Evolutionary conservation across 495 filamentous ascomycete genomes (phyloP), one percentile per base, ranked within the genome.

Genomic region (Lepidopterella palustris): DNA sequence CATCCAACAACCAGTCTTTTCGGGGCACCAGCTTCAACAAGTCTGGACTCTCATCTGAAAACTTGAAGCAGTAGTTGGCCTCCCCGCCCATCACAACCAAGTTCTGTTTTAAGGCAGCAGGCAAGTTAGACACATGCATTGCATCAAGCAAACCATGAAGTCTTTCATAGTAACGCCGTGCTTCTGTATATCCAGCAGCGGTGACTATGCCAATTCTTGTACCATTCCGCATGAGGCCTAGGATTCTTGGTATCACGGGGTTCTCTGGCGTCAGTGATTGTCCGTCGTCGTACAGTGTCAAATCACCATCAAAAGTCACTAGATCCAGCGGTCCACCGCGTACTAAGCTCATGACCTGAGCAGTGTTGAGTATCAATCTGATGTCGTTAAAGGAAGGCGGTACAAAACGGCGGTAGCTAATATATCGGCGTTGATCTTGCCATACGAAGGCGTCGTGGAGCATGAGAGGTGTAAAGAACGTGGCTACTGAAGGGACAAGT

Each of bases 341-440:
- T 5, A 88, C 84, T 1, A 97, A 79, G 51, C 88, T 87, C 80
- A 96, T 86, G 24, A 96, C 76, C 74, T 98, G 95, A 50, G 93
- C 91, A 26, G 93, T 91, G 75, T 97, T 98, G 62, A 98, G 81
- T 53, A 90, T 89, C 5, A 97, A 76, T 2, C 95, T 85, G 59
- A 98, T 85, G 67, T 98, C 93, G 74, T 98, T 98, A 80, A 98
- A 98, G 11, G 90, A 96, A 0, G 95, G 95, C 4, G 93, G 86
- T 9, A 98, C 93, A 68, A 97, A 98, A 25, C 93, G 86, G 5
- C 93, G 86, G 2, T 84, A 89, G 58, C 89, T 95, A 73, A 98
- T 98, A 70, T 84, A 86, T 2, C 93, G 84, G 48, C 82, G 84
- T 45, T 77, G 68, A 72, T 98, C 93, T 72, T 97, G 93, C 68